Base-by-base conservation (phyloP, 352 stramenopile genomes). In the Blastocystis sp. region DNA sequence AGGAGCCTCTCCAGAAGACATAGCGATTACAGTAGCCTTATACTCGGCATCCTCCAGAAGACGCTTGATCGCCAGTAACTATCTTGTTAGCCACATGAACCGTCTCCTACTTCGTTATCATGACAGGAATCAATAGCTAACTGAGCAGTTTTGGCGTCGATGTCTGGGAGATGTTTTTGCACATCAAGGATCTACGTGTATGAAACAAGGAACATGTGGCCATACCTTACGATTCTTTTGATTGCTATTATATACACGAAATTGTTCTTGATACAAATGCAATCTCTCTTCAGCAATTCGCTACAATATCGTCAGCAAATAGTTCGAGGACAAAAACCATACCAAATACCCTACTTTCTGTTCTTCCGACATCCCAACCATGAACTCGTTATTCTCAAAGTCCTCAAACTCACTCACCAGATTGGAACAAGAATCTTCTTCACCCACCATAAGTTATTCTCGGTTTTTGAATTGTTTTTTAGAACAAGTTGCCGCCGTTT, bases 41-140 rank as follows among this genome's bases (percentile, higher is more conserved):
- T 66, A 83, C 42, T 46, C 1, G 0, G 0, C 27, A 19, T 83
- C 71, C 29, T 83, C 71, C 21, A 83, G 27, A 16, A 83, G 52
- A n/a, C 71, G 71, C 29, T 67, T 83, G 49, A 83, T 83, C 6
- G 71, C 71, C 1, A 83, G 21, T 37, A 83, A 83, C 71, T 83
- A 32, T 56, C 21, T 4, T 37, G 21, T 46, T 32, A 46, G 24
- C 63, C 19, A 46, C n/a, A 19, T 0, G 16, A 51, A 59, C 5
- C 12, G 32, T 14, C 14, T 21, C 24, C 0, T 83, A 83, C 71
- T 67, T 83, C 71, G 49, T 83, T 83, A n/a, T 46, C 27, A 12
- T 56, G 46, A 46, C 71, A 83, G 24, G 71, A 83, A 32, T 83
- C 71, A 51, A 83, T 83, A 3, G 71, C 71, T 21, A 83, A 14